Conservation (phyloP, 495 filamentous ascomycete species). For the Hyaloscypha hepaticicola region DNA sequence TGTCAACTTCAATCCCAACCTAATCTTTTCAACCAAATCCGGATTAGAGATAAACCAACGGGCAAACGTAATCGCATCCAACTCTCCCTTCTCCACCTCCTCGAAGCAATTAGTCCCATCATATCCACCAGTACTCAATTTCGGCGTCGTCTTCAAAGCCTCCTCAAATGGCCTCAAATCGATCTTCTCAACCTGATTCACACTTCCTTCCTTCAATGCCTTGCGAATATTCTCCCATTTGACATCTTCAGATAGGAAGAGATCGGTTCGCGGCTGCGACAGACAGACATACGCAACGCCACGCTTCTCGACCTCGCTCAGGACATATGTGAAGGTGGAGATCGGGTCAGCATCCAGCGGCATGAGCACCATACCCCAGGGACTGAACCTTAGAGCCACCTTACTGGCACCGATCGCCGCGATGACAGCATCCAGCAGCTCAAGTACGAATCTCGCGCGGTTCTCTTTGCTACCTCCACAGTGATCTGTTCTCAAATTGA, state of each 20-base stretch:
- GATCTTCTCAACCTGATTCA: conserved; percentile 23
- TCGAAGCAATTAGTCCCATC: conserved; percentile 47
- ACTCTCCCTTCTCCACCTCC: conserved; percentile 57
- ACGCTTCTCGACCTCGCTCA: conserved; percentile 44
- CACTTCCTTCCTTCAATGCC: conserved; percentile 37
- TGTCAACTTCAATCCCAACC: conserved; percentile 8
- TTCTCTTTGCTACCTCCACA: conserved; percentile 74
- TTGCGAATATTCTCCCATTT: conserved; percentile 50
- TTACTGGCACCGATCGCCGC: conserved; percentile 55
- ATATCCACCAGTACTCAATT: conserved; percentile 17
- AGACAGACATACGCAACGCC: conserved; percentile 36
- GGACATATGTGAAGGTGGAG: conserved; percentile 46
- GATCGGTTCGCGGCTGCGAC: conserved; percentile 33
- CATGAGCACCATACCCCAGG: conserved; percentile 53
- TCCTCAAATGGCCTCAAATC: conserved; percentile 6
- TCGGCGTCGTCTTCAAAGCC: conserved; percentile 16
- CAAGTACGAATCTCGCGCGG: conserved; percentile 60
- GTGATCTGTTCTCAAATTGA: conserved; percentile 60
- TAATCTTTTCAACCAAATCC: conserved; percentile 22
- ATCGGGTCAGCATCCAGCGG: conserved; percentile 43
- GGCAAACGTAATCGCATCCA: conserved; percentile 42
- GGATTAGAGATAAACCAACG: conserved; percentile 26
- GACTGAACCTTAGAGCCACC: conserved; percentile 58
- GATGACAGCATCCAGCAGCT: conserved; percentile 55
- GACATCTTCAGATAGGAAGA: conserved; percentile 50